Percentiles rank a stretch among this genome's conserved stretches.
Evolutionary conservation across 495 filamentous ascomycete species (phyloP).

Genomic region (Elaphomyces granulatus): DNA sequence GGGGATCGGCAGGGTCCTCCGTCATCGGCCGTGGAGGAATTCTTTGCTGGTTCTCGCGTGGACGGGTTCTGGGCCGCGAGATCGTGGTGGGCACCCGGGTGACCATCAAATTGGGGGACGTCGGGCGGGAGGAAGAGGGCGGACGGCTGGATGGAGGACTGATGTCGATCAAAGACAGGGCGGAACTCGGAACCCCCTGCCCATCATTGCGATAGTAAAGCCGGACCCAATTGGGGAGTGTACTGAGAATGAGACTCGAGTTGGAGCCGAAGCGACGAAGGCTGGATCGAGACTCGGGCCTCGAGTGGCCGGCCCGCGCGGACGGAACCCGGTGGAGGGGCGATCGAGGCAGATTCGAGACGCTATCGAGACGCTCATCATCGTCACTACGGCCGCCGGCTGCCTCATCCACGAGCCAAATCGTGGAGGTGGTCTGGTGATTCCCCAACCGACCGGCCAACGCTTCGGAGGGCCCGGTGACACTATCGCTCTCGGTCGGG

Average conservation of each 20-base stretch:
- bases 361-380: conserved; percentile 26
- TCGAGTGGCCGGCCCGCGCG: neutral
- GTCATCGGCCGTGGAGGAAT: neutral
- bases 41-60: conserved; percentile 15
- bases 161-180: conserved; percentile 21
- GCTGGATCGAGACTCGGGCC: conserved; percentile 7
- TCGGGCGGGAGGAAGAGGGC: conserved; percentile 4
- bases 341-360: conserved; percentile 27
- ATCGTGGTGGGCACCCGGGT: conserved; percentile 2
- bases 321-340: conserved; percentile 11
- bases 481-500: conserved; percentile 7
- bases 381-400: too few relatives aligned
- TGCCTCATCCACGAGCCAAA: conserved; percentile 32
- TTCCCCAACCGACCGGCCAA: conserved; percentile 17
- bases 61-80: conserved; percentile 38
- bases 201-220: conserved; percentile 34
- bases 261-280: conserved; percentile 26
- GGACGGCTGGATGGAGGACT: conserved; percentile 16
- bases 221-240: conserved; percentile 32
- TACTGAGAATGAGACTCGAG: conserved; percentile 41
- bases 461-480: conserved; percentile 12
- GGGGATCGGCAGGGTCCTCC: conserved; percentile 29
- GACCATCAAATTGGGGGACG: conserved; percentile 2
- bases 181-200: conserved; percentile 15
- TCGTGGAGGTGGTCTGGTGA: conserved; percentile 27